Conservation (phyloP, 768 basidiomycete species). For the Pisolithus orientalis region DNA sequence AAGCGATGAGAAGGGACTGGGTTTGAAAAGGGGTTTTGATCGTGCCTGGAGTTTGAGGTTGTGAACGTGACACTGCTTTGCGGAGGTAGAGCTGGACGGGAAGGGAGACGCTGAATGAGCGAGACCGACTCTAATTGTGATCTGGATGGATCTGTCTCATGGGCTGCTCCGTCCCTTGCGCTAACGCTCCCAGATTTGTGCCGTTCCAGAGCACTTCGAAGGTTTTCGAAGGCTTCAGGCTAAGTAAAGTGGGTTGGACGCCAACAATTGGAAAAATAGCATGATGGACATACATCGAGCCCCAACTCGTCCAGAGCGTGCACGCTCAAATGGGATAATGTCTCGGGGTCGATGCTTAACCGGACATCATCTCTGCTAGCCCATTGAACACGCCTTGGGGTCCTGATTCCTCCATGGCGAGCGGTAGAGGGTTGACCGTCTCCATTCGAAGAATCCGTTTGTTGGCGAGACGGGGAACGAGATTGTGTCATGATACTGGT, state of each 20-base stretch:
- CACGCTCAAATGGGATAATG: constrained; percentile 11
- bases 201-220: constrained; percentile 46
- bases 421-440: constrained; percentile 7
- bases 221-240: constrained; percentile 43
- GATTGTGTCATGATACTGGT: constrained; percentile 15
- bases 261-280: not conserved
- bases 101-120: constrained; percentile 1
- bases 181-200: constrained; percentile 30
- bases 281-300: constrained; percentile 37
- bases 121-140: constrained; percentile 8
- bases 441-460: constrained; percentile 10
- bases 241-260: constrained; percentile 15
- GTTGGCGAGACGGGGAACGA: not conserved
- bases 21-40: not conserved
- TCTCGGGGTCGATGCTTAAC: not conserved
- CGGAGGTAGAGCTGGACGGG: not conserved
- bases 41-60: not conserved
- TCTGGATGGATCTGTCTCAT: constrained; percentile 5
- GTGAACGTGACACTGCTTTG: not conserved
- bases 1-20: not conserved
- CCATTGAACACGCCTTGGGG: constrained; percentile 52
- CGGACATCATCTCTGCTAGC: constrained; percentile 24
- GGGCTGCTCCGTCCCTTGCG: not conserved
- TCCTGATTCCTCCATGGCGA: constrained; percentile 30
- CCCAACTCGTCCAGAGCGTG: constrained; percentile 51